Base-by-base conservation (phyloP, 1,284 basidiomycete genomes). In the Sparassis latifolia region DNA sequence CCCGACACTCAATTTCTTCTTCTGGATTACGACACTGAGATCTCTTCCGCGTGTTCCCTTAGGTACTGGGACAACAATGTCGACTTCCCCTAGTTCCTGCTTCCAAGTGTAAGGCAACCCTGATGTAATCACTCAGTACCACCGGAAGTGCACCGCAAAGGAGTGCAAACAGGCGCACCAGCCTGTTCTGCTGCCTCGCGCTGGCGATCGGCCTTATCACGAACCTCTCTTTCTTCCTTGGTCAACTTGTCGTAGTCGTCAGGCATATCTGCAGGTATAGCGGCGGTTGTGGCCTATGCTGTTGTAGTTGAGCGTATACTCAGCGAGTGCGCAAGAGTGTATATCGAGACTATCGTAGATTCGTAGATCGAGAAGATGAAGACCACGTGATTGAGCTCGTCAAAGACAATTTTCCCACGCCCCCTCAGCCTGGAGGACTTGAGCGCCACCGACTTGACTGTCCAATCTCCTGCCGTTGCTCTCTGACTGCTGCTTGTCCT, bases 81-180 rank as follows among this genome's bases (percentile, higher is more conserved):
- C 89, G 33, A 98, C 80, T 49, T 96, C 92, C 29, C 82, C 82
- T 4, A 99, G 77, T 59, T 93, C 85, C 66, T 99, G 97, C 44
- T 73, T 83, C 97, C 97, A 99, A 47, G 70, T 76, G 70, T 97
- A 99, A 1, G 97, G 97, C 52, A 99, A 75, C 10, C 82, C 90
- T 92, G 63, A 48, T 29, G 44, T 47, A 50, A 52, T 61, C 56
- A 54, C 58, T 60, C 58, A 51, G 62, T 50, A 42, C 48, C 52
- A 57, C 30, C 52, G 42, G 52, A 30, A 32, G 50, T 48, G 44
- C 54, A 51, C 47, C 52, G 55, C 45, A 29, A 54, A 52, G 56
- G 35, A 52, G 53, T 53, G 50, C 44, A 51, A 47, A 59, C 50
- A 45, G 51, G 66, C 82, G 64, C 71, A 94, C 94, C 81, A 53